A percentile compares a stretch with the other conserved stretches of the same genome.
Evolutionary conservation across 352 stramenopile genomes (phyloP).

Genomic region (Globisporangium spinosum): DNA sequence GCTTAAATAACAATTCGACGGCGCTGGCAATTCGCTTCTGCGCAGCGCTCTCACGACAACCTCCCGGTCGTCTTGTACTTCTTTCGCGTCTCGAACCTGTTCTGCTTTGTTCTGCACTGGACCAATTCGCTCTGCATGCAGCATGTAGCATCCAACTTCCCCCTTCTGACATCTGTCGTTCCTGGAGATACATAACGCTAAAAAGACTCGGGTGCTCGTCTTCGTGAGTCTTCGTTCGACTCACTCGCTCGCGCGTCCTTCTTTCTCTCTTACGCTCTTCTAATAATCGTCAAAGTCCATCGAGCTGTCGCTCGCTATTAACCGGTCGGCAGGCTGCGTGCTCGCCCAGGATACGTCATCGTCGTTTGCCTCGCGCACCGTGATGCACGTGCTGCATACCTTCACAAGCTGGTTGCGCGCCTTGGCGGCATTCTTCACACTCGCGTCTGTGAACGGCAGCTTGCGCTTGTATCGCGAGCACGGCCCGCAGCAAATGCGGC

Average conservation of each 20-base stretch:
- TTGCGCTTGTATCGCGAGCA: conserved; percentile 77
- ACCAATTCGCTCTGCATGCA: neutral
- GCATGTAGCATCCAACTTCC: neutral
- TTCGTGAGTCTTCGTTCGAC: conserved; percentile 2
- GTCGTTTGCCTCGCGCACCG: conserved; percentile 43
- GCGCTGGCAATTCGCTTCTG: neutral
- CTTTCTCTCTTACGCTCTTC: conserved; percentile 20
- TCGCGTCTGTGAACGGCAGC: conserved; percentile 52
- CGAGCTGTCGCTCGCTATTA: conserved; percentile 49
- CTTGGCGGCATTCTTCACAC: conserved; percentile 39
- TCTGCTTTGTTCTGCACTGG: neutral
- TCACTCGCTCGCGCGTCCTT: neutral
- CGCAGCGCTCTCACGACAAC: conserved; percentile 2
- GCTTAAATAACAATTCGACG: conserved; percentile 10
- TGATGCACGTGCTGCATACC: conserved; percentile 74
- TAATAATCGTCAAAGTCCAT: conserved; percentile 59
- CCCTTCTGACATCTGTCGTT: neutral
- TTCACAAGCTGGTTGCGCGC: conserved; percentile 45
- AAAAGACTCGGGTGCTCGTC: neutral
- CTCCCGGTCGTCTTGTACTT: neutral
- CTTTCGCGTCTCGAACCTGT: neutral
- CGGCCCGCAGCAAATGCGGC: conserved; percentile 72
- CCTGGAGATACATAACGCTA: neutral
- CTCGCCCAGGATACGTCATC: conserved; percentile 55
- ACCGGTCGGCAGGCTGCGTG: conserved; percentile 35